Evolutionary conservation across 495 filamentous ascomycete species (phyloP), one percentile per base, ranked within the genome.

Genomic region (Copromyces sp.): DNA sequence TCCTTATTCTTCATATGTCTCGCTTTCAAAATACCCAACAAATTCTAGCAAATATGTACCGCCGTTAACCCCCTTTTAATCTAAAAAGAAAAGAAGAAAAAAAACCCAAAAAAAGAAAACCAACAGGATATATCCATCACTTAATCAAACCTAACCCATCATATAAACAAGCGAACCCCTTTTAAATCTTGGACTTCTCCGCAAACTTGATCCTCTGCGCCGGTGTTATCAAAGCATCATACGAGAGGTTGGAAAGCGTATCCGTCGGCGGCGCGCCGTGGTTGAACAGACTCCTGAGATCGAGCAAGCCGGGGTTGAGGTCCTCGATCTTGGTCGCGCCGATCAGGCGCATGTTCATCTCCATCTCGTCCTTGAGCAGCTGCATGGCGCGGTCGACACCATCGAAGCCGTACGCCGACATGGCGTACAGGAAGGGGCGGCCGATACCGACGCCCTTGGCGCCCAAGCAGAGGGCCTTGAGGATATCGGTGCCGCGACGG

Each of bases 281-380:
- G 73, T 88, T 88, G 80, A 86, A 86, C 37, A 95, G 78, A 0
- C 90, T 91, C 69, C 93, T 86, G 0, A 87, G 87, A 81, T 98
- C 95, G 69, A 99, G 78, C 78, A 98, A 73, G 14, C 87, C 88
- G 8, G 94, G 90, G 72, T 90, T 93, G 70, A 99, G 82, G 70
- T 99, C 90, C 42, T 87, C 90, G 32, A 99, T 79, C 45, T 78
- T 89, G 1, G 85, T 86, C 39, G 89, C 91, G 16, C 95, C 95
- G 76, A 98, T 93, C 74, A 99, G 84, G 9, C 96, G 88, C 95
- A 99, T 98, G 77, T 93, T 93, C 95, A 98, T 97, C 86, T 95
- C 94, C 90, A 99, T 94, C 87, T 99, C 95, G 79, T 98, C 95
- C 85, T 93, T 96, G 73, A 99, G 88, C 75, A 99, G 84, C 83